Conservation (phyloP, 179 eudicot species). For the Vitellaria paradoxa region DNA sequence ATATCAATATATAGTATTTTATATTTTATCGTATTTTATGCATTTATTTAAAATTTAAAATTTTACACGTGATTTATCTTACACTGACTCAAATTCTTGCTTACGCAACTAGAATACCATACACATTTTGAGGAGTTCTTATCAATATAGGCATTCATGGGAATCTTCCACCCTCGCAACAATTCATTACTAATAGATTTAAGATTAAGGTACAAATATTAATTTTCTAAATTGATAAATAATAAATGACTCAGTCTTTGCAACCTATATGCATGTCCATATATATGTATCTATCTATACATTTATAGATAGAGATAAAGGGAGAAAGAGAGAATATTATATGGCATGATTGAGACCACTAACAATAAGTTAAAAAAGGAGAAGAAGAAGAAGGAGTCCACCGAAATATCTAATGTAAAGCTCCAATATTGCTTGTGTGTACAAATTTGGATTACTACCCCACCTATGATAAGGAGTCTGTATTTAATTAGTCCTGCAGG, state of each 20-base stretch:
- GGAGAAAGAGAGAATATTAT: neutral
- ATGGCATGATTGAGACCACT: neutral
- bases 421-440: neutral
- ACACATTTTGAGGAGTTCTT: too few relatives aligned
- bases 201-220: neutral
- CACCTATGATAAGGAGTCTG: too few relatives aligned
- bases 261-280: neutral
- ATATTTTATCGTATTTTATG: too few relatives aligned
- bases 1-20: too few relatives aligned
- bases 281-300: neutral
- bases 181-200: neutral
- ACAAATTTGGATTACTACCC: neutral
- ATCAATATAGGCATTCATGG: too few relatives aligned
- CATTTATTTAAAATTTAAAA: too few relatives aligned
- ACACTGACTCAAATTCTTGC: too few relatives aligned
- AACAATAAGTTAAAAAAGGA: neutral
- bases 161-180: conserved; percentile 2
- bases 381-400: neutral
- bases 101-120: too few relatives aligned
- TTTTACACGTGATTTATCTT: too few relatives aligned
- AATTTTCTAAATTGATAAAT: neutral
- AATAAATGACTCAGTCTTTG: neutral
- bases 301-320: too few relatives aligned
- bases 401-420: neutral
- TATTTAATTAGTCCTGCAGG: too few relatives aligned